Evolutionary conservation across 1,284 basidiomycete species (phyloP), one percentile per base, ranked within the genome.

Genomic region (Coniferiporia sulphurascens): DNA sequence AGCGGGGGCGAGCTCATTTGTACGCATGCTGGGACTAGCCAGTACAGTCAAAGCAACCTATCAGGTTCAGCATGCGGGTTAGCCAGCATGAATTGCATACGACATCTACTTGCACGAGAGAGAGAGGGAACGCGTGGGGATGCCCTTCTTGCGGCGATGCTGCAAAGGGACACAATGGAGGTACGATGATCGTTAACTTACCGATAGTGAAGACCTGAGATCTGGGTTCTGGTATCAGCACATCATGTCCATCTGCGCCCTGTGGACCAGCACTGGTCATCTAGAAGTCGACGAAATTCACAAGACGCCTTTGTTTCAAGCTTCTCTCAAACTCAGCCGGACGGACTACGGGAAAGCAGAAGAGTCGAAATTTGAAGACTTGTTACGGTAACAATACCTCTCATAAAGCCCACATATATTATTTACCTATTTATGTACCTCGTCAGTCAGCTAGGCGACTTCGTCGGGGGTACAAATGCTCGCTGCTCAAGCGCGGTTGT

Each of bases 1-100:
- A 56, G 45, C 21, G 48, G 48, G 10, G 27, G 51, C n/a, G 38
- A 56, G 19, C 36, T 44, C 27, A 41, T 55, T n/a, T 55, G 48
- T 36, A 45, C 59, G 21, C 53, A 60, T 43, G 41, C 48, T 17
- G 55, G 55, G 13, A 56, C 48, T 32, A 78, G 80, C 52, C 82
- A 84, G 61, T 84, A 83, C 66, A 64, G 62, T 6, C 58, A 61
- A 7, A 69, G 70, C 7, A 75, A 75, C 0, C 69, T 72, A 27
- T 81, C 84, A 38, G 15, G 48, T 22, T 58, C 56, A 8, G 77
- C 84, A 5, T 87, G 84, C 63, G 85, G 85, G 17, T 72, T 87
- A 22, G 84, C 83, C 5, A 78, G 81, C 2, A 67, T 87, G 65
- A 87, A 87, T 66, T 85, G 83, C 62, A 81, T 80, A 3, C 72